Evolutionary conservation across 345 rosid species (phyloP).

Genomic region (Rhodamnia argentea): DNA sequence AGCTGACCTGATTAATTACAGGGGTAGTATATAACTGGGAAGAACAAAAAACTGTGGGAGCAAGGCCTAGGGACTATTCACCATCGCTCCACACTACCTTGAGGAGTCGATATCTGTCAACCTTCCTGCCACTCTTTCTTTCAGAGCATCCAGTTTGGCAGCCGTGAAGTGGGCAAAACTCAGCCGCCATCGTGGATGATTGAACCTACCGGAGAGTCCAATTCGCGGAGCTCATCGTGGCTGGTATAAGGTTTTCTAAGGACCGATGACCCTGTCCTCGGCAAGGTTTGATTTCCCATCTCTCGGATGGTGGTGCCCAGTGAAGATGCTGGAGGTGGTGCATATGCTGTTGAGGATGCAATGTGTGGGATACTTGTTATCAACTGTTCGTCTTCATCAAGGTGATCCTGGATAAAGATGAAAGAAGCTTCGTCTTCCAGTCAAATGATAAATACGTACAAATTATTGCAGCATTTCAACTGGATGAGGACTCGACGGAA

Average conservation of each 20-base stretch:
- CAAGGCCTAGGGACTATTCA: constrained; percentile 8
- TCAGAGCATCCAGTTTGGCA: constrained; percentile 31
- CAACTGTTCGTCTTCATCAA: constrained; percentile 32
- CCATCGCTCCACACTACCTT: constrained; percentile 61
- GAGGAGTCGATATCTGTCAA: constrained; percentile 51
- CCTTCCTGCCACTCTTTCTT: constrained; percentile 36
- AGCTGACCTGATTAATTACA: neutral
- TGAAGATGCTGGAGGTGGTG: constrained; percentile 45
- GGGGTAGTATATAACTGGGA: neutral
- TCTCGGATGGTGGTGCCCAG: constrained; percentile 40
- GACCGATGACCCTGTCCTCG: constrained; percentile 35
- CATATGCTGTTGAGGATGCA: constrained; percentile 38
- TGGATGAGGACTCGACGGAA: neutral
- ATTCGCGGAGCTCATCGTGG: constrained; percentile 72
- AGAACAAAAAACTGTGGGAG: neutral
- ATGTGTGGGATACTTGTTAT: constrained; percentile 34
- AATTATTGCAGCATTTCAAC: neutral
- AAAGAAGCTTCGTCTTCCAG: neutral
- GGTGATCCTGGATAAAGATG: constrained; percentile 23
- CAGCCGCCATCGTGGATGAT: constrained; percentile 25
- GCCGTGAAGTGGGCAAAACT: constrained; percentile 12
- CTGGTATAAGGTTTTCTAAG: constrained; percentile 56
- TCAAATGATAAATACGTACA: neutral
- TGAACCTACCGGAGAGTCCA: constrained; percentile 52
- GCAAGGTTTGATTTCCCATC: constrained; percentile 21